Conservation (phyloP, 768 basidiomycete genomes). For the Boletus subparvulus region DNA sequence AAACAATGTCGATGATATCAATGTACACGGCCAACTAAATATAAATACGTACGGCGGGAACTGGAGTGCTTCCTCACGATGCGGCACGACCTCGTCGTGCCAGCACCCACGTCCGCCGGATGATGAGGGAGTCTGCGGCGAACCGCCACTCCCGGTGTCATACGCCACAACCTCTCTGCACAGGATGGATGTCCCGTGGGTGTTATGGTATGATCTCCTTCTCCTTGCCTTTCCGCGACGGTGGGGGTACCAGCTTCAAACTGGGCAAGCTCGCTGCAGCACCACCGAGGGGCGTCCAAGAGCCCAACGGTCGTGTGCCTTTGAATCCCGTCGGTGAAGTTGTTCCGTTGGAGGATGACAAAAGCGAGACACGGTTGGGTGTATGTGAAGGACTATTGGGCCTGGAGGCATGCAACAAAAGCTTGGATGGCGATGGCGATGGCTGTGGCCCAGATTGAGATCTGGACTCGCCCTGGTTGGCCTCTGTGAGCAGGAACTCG, state of each 20-base stretch:
- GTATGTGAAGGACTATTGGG: constrained; percentile 37
- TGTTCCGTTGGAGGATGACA: constrained; percentile 4
- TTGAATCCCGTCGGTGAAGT: constrained; percentile 26
- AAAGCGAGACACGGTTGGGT: constrained; percentile 16
- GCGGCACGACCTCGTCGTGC: constrained; percentile 2
- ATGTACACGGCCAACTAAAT: constrained; percentile 15
- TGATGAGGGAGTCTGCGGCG: background rate
- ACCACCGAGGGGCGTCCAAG: constrained; percentile 35
- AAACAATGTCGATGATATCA: constrained; percentile 18
- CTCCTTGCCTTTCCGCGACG: constrained; percentile 49
- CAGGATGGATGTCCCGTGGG: background rate
- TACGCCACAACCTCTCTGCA: background rate
- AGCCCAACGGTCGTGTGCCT: constrained; percentile 38
- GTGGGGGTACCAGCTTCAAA: constrained; percentile 35
- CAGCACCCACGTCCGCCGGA: constrained; percentile 5
- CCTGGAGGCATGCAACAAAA: constrained; percentile 36
- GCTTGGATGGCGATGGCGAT: constrained; percentile 19
- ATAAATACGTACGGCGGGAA: constrained; percentile 4
- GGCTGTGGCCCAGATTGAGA: constrained; percentile 16
- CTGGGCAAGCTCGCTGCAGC: constrained; percentile 41
- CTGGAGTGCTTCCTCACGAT: constrained; percentile 2
- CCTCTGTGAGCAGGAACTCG: constrained; percentile 95
- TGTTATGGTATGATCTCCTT: constrained; percentile 31
- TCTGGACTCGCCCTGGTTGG: constrained; percentile 42
- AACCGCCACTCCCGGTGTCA: constrained; percentile 1